phyloP scores from a whole-genome alignment of 139 green algal genomes.

The Ettlia oleoabundans region DNA sequence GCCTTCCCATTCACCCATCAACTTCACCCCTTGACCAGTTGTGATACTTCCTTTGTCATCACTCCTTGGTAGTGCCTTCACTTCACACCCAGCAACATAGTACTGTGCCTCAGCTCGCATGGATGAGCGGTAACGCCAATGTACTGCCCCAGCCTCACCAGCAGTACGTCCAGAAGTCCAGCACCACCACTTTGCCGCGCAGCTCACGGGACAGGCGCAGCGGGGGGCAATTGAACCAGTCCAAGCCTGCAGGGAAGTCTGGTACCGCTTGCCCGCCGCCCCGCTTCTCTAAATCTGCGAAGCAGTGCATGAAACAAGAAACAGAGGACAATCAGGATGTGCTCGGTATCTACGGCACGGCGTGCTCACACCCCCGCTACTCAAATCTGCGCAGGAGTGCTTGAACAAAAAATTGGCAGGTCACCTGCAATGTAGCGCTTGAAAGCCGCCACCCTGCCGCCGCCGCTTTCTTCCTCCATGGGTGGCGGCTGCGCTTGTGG shows the following conservation, averaged over 20 bases:
- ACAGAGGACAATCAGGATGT: neutral
- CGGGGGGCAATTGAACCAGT: slow-evolving; percentile 71
- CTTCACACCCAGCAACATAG: too few relatives aligned
- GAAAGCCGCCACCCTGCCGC: slow-evolving; percentile 60
- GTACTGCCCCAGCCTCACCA: slow-evolving; percentile 33
- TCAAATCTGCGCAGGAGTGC: too few relatives aligned
- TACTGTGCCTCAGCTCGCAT: too few relatives aligned
- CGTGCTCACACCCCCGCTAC: too few relatives aligned
- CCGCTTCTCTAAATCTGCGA: slow-evolving; percentile 58
- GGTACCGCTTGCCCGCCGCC: slow-evolving; percentile 63
- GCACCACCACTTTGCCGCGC: slow-evolving; percentile 67
- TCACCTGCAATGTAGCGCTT: slow-evolving; percentile 66
- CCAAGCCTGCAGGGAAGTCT: slow-evolving; percentile 64
- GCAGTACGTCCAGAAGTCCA: slow-evolving; percentile 92
- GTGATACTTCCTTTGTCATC: too few relatives aligned
- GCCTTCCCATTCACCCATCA: too few relatives aligned
- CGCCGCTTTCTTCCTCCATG: neutral
- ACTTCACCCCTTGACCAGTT: too few relatives aligned
- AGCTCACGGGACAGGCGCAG: slow-evolving; percentile 63
- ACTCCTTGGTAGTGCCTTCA: too few relatives aligned
- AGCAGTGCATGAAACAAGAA: neutral
- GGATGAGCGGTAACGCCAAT: too few relatives aligned
- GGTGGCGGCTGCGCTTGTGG: slow-evolving; percentile 34
- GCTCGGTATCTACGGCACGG: too few relatives aligned
- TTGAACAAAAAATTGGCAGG: neutral